Percentiles rank a stretch among this genome's conserved stretches.
These are phyloP conservation scores for Malania oleifera DNA, from an alignment of 164 flowering plant species.

Conservation along the genomic window DNA sequence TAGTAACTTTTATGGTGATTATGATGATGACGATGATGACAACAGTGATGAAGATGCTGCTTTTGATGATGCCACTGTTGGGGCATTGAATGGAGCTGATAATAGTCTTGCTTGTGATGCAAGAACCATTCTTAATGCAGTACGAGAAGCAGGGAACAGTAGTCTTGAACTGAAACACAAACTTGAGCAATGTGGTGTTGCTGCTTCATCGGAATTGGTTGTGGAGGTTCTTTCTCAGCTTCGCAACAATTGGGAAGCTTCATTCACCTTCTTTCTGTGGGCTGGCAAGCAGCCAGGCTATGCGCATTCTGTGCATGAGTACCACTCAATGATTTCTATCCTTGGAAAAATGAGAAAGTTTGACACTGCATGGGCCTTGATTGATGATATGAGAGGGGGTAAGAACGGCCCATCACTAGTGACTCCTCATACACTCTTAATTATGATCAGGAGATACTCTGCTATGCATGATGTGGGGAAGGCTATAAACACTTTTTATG, in stretches of 20 bases:
- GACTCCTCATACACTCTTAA: slow-evolving; percentile 60
- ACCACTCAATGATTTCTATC: slow-evolving; percentile 69
- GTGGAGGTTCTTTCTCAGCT: slow-evolving; percentile 54
- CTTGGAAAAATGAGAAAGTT: slow-evolving; percentile 80
- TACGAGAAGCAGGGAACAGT: slow-evolving; percentile 20
- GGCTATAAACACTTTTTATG: slow-evolving; percentile 70
- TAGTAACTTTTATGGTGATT: slow-evolving; percentile 5
- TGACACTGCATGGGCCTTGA: slow-evolving; percentile 76
- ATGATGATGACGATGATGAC: slow-evolving; percentile 13
- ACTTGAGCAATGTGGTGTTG: slow-evolving; percentile 46
- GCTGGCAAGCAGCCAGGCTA: slow-evolving; percentile 69
- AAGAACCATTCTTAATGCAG: slow-evolving; percentile 24
- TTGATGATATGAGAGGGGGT: slow-evolving; percentile 68
- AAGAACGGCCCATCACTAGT: slow-evolving; percentile 39
- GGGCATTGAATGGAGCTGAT: slow-evolving; percentile 14
- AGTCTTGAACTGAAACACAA: slow-evolving; percentile 29
- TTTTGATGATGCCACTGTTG: neutral
- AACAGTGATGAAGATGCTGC: slow-evolving; percentile 12
- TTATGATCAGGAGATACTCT: slow-evolving; percentile 72
- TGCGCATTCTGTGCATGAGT: slow-evolving; percentile 48
- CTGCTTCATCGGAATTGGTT: slow-evolving; percentile 44
- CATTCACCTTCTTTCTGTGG: slow-evolving; percentile 79
- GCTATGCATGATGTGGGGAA: slow-evolving; percentile 72
- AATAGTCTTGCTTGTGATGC: slow-evolving; percentile 23
- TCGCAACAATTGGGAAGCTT: slow-evolving; percentile 72